Conservation (phyloP, 2,329 filamentous ascomycete genomes). For the Pleomassaria siparia region DNA sequence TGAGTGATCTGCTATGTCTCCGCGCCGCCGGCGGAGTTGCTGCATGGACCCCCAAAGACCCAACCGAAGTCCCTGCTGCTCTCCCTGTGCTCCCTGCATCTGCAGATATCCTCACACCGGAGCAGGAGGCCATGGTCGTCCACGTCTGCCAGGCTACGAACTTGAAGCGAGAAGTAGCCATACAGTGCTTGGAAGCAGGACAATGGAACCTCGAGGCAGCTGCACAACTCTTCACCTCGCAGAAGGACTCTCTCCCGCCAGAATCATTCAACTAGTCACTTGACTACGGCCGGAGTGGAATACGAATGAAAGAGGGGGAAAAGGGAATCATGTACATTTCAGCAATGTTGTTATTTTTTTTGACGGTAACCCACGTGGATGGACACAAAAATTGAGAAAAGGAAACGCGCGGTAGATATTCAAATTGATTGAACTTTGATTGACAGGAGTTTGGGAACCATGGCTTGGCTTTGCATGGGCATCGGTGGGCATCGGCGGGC, state of each 20-base stretch:
- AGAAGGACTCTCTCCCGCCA: conserved; percentile 4
- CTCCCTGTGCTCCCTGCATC: conserved; percentile 43
- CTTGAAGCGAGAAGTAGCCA: conserved; percentile 77
- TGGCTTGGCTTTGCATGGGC: not conserved
- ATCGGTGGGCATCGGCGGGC: not conserved
- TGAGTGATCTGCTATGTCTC: conserved; percentile 77
- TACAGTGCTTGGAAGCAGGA: conserved; percentile 77
- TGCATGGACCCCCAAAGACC: conserved; percentile 49
- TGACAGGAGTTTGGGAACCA: not conserved
- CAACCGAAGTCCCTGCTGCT: conserved; percentile 37
- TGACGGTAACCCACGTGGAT: too few relatives aligned
- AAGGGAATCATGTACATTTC: not conserved
- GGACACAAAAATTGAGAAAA: not conserved
- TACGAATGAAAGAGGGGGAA: not conserved
- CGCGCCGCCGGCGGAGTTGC: conserved; percentile 64
- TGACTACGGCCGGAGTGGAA: not conserved
- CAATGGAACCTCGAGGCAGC: conserved; percentile 80
- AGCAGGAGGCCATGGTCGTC: conserved; percentile 68
- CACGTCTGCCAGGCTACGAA: conserved; percentile 76
- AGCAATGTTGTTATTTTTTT: not conserved
- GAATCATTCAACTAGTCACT: conserved; percentile 5
- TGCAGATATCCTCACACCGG: conserved; percentile 36
- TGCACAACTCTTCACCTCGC: conserved; percentile 6
- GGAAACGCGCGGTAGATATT: not conserved
- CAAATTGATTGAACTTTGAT: not conserved